Percentiles rank a stretch among this genome's conserved stretches.
phyloP scores from a whole-genome alignment of 1,139 yeast genomes.

The Protomyces arabidopsidicola region DNA sequence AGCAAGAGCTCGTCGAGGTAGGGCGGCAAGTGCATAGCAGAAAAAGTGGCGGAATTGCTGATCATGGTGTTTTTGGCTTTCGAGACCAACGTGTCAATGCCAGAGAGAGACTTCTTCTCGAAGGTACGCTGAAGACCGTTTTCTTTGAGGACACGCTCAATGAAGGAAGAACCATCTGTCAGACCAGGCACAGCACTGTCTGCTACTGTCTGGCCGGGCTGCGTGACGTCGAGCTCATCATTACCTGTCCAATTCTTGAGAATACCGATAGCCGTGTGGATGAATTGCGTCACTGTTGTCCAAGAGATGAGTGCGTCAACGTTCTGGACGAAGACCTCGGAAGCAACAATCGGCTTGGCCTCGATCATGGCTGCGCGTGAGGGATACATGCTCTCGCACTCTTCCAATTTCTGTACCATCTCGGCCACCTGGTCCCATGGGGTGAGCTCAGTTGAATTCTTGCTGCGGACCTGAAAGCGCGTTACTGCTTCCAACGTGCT shows the following conservation, averaged over 20 bases:
- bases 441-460: conserved; percentile 38
- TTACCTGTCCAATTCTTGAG: conserved; percentile 73
- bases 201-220: conserved; percentile 36
- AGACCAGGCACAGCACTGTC: conserved; percentile 19
- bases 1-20: conserved; percentile 64
- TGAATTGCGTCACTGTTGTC: conserved; percentile 69
- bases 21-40: conserved; percentile 69
- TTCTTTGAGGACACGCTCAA: conserved; percentile 80
- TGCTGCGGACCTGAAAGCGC: conserved; percentile 52
- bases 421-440: conserved; percentile 50
- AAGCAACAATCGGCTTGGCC: conserved; percentile 69
- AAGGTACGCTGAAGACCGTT: conserved; percentile 71
- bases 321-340: conserved; percentile 59
- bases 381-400: conserved; percentile 74
- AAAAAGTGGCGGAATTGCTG: conserved; percentile 58
- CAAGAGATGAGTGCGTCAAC: conserved; percentile 80
- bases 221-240: conserved; percentile 60
- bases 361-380: conserved; percentile 70
- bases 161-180: conserved; percentile 47
- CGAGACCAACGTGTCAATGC: conserved; percentile 66
- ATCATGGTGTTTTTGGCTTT: conserved; percentile 73
- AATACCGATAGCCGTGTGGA: conserved; percentile 55
- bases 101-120: conserved; percentile 51
- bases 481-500: conserved; percentile 65
- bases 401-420: conserved; percentile 59